Conservation (phyloP, 768 basidiomycete species). For the Suillus sp. region DNA sequence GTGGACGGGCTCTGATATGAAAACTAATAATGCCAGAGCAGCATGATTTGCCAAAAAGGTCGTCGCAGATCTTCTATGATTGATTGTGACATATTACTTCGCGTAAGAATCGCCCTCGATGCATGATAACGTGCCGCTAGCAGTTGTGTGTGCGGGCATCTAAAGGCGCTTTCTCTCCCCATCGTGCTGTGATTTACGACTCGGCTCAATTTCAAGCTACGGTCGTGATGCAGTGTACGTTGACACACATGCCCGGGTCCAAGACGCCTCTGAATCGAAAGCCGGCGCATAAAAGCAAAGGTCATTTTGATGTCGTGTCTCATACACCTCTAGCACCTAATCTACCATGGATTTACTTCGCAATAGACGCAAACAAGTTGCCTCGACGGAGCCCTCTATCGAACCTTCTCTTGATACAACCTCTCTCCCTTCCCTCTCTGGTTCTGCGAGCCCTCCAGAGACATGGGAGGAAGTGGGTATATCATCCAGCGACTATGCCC, state of each 20-base stretch:
- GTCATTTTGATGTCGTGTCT: neutral
- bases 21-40: neutral
- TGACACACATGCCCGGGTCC: neutral
- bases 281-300: constrained; percentile 1
- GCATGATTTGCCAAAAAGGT: neutral
- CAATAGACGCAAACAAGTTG: constrained; percentile 5
- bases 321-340: neutral
- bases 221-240: neutral
- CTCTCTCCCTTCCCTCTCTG: constrained; percentile 1
- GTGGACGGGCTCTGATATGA: neutral
- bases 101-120: neutral
- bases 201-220: neutral
- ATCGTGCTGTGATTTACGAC: neutral
- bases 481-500: constrained; percentile 41
- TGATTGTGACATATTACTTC: neutral
- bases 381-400: neutral
- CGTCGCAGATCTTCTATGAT: neutral
- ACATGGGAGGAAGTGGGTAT: constrained; percentile 21
- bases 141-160: neutral
- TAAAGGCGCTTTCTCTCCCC: neutral
- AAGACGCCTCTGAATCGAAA: neutral
- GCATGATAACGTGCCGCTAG: neutral
- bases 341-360: neutral
- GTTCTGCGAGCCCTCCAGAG: constrained; percentile 1
- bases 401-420: constrained; percentile 3